These are phyloP conservation scores for Fusarium torreyae DNA, from an alignment of 2,329 filamentous ascomycete species.

Conservation along the genomic window DNA sequence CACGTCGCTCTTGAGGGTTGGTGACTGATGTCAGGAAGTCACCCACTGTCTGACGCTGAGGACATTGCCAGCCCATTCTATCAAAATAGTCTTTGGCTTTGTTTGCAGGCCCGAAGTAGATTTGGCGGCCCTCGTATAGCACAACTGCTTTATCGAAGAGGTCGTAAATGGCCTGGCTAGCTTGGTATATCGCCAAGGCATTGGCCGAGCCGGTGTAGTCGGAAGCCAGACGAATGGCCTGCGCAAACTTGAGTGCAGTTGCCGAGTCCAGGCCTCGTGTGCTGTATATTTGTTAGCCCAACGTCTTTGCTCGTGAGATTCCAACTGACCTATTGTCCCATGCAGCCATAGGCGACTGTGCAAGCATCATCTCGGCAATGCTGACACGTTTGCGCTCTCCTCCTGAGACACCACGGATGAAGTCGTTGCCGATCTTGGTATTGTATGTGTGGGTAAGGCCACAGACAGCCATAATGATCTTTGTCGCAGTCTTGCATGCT, in stretches of 20 bases:
- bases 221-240: slow-evolving; percentile 74
- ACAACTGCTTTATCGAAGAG: slow-evolving; percentile 83
- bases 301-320: fast-evolving
- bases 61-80: slow-evolving; percentile 77
- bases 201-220: slow-evolving; percentile 75
- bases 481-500: slow-evolving; percentile 73
- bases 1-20: slow-evolving; percentile 71
- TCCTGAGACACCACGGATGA: slow-evolving; percentile 79
- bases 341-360: slow-evolving; percentile 66
- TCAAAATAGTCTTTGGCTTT: slow-evolving; percentile 77
- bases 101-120: slow-evolving; percentile 78
- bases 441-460: slow-evolving; percentile 80
- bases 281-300: slow-evolving; percentile 43
- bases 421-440: slow-evolving; percentile 82
- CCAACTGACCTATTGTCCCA: slow-evolving; percentile 77
- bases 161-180: slow-evolving; percentile 78
- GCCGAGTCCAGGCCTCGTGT: slow-evolving; percentile 81
- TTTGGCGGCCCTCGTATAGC: slow-evolving; percentile 82
- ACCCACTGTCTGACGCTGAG: slow-evolving; percentile 75
- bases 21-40: slow-evolving; percentile 81
- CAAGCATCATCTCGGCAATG: slow-evolving; percentile 83
- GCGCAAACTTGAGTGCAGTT: slow-evolving; percentile 81
- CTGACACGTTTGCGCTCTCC: slow-evolving; percentile 85
- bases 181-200: slow-evolving; percentile 80
- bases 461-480: slow-evolving; percentile 79